These are phyloP conservation scores for Colletotrichum somersetense DNA, from an alignment of 2,329 filamentous ascomycete genomes.

Conservation along the genomic window DNA sequence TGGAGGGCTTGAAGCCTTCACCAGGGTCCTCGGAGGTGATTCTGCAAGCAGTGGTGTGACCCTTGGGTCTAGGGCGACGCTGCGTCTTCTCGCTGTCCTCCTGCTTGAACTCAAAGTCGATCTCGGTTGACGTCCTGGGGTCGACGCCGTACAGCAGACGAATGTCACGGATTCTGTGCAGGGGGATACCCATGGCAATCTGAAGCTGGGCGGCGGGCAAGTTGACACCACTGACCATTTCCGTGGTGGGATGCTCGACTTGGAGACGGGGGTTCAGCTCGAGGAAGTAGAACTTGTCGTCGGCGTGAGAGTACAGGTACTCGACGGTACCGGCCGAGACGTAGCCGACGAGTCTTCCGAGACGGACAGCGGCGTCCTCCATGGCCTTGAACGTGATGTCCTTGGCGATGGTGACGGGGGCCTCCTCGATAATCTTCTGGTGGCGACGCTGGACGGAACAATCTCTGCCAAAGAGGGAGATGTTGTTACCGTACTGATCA, in stretches of 20 bases:
- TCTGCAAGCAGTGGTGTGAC: slow-evolving; percentile 97
- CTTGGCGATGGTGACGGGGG: slow-evolving; percentile 96
- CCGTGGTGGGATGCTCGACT: slow-evolving; percentile 98
- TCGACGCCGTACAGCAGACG: slow-evolving; percentile 96
- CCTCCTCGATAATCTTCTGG: slow-evolving; percentile 99
- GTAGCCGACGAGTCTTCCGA: slow-evolving; percentile 95
- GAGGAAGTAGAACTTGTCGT: slow-evolving; percentile 99
- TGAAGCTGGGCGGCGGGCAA: slow-evolving; percentile 97
- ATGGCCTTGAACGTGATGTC: slow-evolving; percentile 90
- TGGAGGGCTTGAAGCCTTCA: slow-evolving; percentile 99
- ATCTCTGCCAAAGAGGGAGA: slow-evolving; percentile 97
- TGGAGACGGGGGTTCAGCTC: slow-evolving; percentile 99
- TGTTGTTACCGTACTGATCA: slow-evolving; percentile 99
- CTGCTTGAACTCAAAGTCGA: slow-evolving; percentile 96
- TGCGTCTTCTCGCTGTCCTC: slow-evolving; percentile 86
- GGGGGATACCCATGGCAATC: slow-evolving; percentile 97
- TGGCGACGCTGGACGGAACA: slow-evolving; percentile 98
- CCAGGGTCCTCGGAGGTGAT: slow-evolving; percentile 99
- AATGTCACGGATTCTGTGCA: slow-evolving; percentile 96
- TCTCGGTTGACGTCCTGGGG: slow-evolving; percentile 85
- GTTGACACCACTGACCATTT: slow-evolving; percentile 99
- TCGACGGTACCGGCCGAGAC: slow-evolving; percentile 99
- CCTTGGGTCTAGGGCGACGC: slow-evolving; percentile 91
- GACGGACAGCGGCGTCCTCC: slow-evolving; percentile 95
- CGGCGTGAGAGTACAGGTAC: slow-evolving; percentile 97